Evolutionary conservation across 1,284 basidiomycete species (phyloP).

Genomic region (Cryptococcus wingfieldii): DNA sequence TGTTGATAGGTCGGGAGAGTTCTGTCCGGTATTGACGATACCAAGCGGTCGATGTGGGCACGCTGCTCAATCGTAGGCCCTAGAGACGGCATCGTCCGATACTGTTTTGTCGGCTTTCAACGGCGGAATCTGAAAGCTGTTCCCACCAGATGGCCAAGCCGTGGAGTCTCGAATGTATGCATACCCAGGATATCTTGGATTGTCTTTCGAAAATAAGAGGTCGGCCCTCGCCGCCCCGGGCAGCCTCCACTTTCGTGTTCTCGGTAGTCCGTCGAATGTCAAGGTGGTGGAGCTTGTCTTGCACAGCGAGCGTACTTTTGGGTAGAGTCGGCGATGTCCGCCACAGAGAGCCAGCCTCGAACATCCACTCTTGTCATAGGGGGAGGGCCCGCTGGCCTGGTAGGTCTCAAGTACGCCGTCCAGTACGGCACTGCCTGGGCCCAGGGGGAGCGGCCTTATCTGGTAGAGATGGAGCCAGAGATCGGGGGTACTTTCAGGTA

Average conservation of each 20-base stretch:
- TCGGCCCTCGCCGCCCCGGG: too few species aligned
- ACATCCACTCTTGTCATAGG: constrained; percentile 50
- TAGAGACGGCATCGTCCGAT: background rate
- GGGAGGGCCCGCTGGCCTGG: constrained; percentile 61
- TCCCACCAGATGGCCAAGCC: too few species aligned
- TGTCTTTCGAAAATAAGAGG: too few species aligned
- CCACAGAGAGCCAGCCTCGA: constrained; percentile 6
- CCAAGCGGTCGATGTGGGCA: background rate
- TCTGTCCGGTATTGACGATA: constrained; percentile 3
- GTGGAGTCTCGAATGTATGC: too few species aligned
- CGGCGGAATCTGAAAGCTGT: too few species aligned
- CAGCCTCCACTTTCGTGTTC: too few species aligned
- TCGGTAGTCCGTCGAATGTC: too few species aligned
- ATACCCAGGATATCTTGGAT: too few species aligned
- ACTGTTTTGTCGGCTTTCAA: too few species aligned
- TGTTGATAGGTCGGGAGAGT: constrained; percentile 25
- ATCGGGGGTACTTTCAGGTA: constrained; percentile 61
- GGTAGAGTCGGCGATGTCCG: too few species aligned
- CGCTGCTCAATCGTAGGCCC: background rate
- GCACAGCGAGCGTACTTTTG: too few species aligned
- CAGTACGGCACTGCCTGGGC: constrained; percentile 46
- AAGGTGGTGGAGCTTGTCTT: too few species aligned
- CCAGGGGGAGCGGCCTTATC: constrained; percentile 53
- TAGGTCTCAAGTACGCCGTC: constrained; percentile 59
- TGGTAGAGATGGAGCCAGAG: constrained; percentile 60